These are phyloP conservation scores for Nicotiana tomentosiformis DNA, from an alignment of 257 asterid genomes.

Conservation along the genomic window DNA sequence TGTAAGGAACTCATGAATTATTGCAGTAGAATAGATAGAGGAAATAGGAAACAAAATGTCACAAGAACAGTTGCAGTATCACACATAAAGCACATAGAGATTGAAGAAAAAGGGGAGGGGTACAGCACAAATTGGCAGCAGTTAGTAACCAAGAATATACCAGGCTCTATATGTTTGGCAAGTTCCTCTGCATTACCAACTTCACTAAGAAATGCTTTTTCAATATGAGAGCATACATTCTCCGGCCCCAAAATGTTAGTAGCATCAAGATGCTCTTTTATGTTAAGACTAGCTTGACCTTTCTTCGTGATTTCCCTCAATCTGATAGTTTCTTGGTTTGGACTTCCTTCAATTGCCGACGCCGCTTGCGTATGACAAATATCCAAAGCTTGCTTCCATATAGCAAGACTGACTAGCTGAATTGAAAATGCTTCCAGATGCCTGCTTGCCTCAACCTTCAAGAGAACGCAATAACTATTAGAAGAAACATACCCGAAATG, in stretches of 20 bases:
- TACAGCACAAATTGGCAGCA: not conserved
- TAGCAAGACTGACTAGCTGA: conserved; percentile 84
- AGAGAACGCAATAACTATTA: conserved; percentile 11
- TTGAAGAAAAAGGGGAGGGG: not conserved
- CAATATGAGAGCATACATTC: conserved; percentile 48
- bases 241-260: conserved; percentile 26
- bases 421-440: conserved; percentile 78
- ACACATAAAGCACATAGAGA: not conserved
- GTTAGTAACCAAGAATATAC: conserved; percentile 31
- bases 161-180: conserved; percentile 59
- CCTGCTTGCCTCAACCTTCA: conserved; percentile 52
- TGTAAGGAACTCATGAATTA: not conserved
- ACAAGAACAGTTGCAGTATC: not conserved
- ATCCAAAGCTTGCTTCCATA: conserved; percentile 86
- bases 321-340: conserved; percentile 36
- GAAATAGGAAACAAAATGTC: not conserved
- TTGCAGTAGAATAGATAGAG: not conserved
- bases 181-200: conserved; percentile 82
- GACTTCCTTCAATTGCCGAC: conserved; percentile 67
- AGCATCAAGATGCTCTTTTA: conserved; percentile 33
- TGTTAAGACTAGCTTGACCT: conserved; percentile 23
- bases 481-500: not conserved
- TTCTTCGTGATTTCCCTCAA: conserved; percentile 34
- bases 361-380: conserved; percentile 79
- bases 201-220: conserved; percentile 70